These are phyloP conservation scores for Aspergillus avenaceus DNA, from an alignment of 495 filamentous ascomycete genomes.

Conservation along the genomic window DNA sequence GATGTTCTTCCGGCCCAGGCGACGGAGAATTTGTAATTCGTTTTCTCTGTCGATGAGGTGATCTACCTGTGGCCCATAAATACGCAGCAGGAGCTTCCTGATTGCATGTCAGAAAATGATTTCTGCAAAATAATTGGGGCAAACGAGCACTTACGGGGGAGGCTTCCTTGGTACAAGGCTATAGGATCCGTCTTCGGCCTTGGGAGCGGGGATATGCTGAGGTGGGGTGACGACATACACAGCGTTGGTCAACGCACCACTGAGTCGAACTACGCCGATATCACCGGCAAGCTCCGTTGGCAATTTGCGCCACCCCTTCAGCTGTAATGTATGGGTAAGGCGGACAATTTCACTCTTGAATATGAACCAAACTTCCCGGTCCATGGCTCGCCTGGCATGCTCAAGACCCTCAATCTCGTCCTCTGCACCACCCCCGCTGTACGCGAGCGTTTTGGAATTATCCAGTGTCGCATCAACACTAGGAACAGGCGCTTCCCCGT, in stretches of 20 bases:
- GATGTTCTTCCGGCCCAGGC: constrained; percentile 86
- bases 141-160: constrained; percentile 47
- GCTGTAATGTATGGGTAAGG: constrained; percentile 78
- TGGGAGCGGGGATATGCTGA: constrained; percentile 40
- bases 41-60: constrained; percentile 92
- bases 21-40: constrained; percentile 80
- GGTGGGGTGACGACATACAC: constrained; percentile 93
- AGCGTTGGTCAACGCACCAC: constrained; percentile 91
- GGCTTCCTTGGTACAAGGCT: constrained; percentile 41
- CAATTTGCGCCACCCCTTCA: constrained; percentile 87
- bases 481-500: constrained; percentile 67
- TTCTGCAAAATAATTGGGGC: background rate
- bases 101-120: constrained; percentile 9
- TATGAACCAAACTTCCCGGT: constrained; percentile 64
- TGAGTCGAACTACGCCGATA: constrained; percentile 79
- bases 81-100: constrained; percentile 81
- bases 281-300: constrained; percentile 65
- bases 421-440: constrained; percentile 55
- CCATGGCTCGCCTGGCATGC: constrained; percentile 50
- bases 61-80: constrained; percentile 94
- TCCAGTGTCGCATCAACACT: constrained; percentile 76
- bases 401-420: constrained; percentile 29
- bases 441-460: constrained; percentile 82
- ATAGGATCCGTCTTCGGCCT: constrained; percentile 31
- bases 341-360: constrained; percentile 93